phyloP scores from a whole-genome alignment of 768 basidiomycete genomes.

The Tulasnella sp. region DNA sequence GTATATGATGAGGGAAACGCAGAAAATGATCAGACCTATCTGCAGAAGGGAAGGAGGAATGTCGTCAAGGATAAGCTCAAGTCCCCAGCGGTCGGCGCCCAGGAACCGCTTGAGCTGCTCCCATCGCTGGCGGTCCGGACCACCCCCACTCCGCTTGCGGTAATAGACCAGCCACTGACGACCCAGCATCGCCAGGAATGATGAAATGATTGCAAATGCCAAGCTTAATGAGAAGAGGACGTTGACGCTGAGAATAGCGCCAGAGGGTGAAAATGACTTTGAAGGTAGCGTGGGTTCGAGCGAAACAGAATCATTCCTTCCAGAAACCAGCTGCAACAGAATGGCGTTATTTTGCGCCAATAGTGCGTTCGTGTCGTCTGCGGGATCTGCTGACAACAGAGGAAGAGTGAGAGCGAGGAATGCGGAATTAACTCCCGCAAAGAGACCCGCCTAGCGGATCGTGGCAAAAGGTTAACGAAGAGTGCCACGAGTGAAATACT shows the following conservation, averaged over 20 bases:
- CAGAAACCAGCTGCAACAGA: not conserved
- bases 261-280: not conserved
- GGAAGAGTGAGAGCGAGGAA: not conserved
- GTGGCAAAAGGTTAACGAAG: not conserved
- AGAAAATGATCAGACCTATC: not conserved
- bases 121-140: not conserved
- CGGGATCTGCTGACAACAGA: not conserved
- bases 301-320: not conserved
- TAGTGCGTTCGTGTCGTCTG: not conserved
- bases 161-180: not conserved
- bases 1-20: not conserved
- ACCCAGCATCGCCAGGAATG: not conserved
- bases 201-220: not conserved
- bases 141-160: not conserved
- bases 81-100: not conserved
- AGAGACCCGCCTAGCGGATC: not conserved
- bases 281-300: not conserved
- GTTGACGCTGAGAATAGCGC: not conserved
- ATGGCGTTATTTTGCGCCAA: not conserved
- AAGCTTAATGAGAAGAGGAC: not conserved
- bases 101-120: not conserved
- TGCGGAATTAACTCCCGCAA: not conserved
- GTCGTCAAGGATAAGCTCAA: not conserved
- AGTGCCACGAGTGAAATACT: not conserved
- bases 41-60: not conserved